phyloP scores from a whole-genome alignment of 352 stramenopile species.

The Peronosclerospora sorghi region DNA sequence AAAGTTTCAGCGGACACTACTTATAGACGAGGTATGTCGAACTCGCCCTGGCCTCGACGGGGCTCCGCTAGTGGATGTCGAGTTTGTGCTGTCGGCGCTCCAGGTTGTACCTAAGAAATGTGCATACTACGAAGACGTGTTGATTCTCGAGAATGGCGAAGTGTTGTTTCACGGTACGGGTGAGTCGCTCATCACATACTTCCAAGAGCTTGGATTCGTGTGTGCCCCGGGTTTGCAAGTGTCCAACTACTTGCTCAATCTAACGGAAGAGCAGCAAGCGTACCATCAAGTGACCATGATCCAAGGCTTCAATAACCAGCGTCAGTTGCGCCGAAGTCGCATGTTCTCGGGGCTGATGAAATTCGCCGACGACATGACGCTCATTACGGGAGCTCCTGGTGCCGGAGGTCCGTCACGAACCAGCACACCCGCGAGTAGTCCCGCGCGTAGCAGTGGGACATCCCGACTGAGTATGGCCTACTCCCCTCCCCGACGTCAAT shows the following conservation, averaged over 20 bases:
- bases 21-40: slow-evolving; percentile 22
- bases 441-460: slow-evolving; percentile 11
- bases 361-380: slow-evolving; percentile 22
- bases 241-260: slow-evolving; percentile 25
- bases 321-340: slow-evolving; percentile 19
- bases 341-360: slow-evolving; percentile 26
- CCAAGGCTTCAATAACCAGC: slow-evolving; percentile 27
- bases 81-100: slow-evolving; percentile 22
- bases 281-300: slow-evolving; percentile 22
- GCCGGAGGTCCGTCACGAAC: slow-evolving; percentile 15
- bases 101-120: slow-evolving; percentile 21
- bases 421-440: slow-evolving; percentile 12
- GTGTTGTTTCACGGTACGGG: slow-evolving; percentile 24
- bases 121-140: slow-evolving; percentile 22
- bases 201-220: slow-evolving; percentile 26
- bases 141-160: slow-evolving; percentile 25
- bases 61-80: slow-evolving; percentile 10
- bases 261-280: slow-evolving; percentile 24
- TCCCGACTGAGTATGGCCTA: slow-evolving; percentile 17
- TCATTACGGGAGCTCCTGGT: slow-evolving; percentile 17
- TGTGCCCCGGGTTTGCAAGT: slow-evolving; percentile 20
- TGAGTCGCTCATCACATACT: slow-evolving; percentile 19
- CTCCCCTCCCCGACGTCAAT: slow-evolving; percentile 14
- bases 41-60: slow-evolving; percentile 6
- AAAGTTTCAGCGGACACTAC: slow-evolving; percentile 17